A percentile compares a stretch with the other conserved stretches of the same genome.
Evolutionary conservation across 495 filamentous ascomycete species (phyloP).

Genomic region (Penicillium ochrochloron): DNA sequence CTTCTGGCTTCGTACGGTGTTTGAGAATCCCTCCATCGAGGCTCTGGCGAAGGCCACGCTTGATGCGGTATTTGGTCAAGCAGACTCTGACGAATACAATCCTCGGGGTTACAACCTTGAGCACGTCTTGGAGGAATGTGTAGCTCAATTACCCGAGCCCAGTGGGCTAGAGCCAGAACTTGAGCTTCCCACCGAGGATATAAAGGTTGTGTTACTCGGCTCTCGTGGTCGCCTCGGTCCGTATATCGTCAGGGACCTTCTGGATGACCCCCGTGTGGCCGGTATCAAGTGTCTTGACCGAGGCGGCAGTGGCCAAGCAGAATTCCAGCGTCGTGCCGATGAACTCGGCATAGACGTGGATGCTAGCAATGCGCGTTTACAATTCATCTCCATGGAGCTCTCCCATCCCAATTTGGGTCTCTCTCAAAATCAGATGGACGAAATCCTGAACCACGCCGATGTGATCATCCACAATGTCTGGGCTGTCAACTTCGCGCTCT

Average conservation of each 20-base stretch:
- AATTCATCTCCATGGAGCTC: slow-evolving; percentile 42
- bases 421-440: slow-evolving; percentile 32
- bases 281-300: slow-evolving; percentile 22
- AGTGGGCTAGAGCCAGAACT: neutral
- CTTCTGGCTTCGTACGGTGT: slow-evolving; percentile 25
- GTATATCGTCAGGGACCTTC: slow-evolving; percentile 20
- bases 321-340: slow-evolving; percentile 15
- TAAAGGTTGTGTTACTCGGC: slow-evolving; percentile 21
- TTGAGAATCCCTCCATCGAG: slow-evolving; percentile 25
- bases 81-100: neutral
- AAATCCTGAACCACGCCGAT: slow-evolving; percentile 44
- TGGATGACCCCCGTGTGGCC: slow-evolving; percentile 21
- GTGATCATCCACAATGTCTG: slow-evolving; percentile 63
- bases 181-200: slow-evolving; percentile 8
- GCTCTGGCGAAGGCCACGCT: slow-evolving; percentile 21
- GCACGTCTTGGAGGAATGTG: slow-evolving; percentile 9
- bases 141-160: slow-evolving; percentile 18
- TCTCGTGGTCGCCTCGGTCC: slow-evolving; percentile 21
- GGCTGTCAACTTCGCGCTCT: slow-evolving; percentile 63
- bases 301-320: slow-evolving; percentile 10
- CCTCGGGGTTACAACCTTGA: neutral
- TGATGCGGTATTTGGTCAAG: slow-evolving; percentile 10
- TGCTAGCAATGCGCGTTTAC: slow-evolving; percentile 12
- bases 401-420: slow-evolving; percentile 50
- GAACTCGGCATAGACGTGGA: slow-evolving; percentile 18